Conservation (phyloP, 345 rosid genomes). For the Acer saccharum region DNA sequence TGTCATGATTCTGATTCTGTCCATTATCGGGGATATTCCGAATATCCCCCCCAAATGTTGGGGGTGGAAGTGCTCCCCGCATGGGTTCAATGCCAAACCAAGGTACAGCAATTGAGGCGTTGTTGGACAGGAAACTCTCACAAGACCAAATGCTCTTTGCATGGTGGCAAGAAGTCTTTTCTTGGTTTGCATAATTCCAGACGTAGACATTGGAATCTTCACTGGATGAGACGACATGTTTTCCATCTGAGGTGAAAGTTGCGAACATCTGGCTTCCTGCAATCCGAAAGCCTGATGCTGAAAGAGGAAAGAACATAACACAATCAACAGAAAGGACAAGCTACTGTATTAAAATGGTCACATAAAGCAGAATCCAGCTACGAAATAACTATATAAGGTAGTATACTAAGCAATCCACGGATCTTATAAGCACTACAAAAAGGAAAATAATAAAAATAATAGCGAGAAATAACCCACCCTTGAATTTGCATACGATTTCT, state of each 20-base stretch:
- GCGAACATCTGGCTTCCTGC: slow-evolving; percentile 61
- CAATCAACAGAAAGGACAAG: background rate
- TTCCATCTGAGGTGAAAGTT: slow-evolving; percentile 72
- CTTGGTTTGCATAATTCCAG: slow-evolving; percentile 59
- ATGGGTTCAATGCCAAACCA: slow-evolving; percentile 54
- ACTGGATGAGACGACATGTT: slow-evolving; percentile 64
- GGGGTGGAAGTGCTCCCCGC: slow-evolving; percentile 22
- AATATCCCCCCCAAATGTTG: slow-evolving; percentile 18
- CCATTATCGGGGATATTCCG: background rate
- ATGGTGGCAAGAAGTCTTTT: slow-evolving; percentile 36
- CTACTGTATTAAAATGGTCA: background rate
- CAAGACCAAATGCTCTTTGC: slow-evolving; percentile 47
- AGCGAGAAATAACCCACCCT: slow-evolving; percentile 39
- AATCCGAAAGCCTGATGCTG: slow-evolving; percentile 51
- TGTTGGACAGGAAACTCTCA: slow-evolving; percentile 64
- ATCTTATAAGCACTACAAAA: background rate
- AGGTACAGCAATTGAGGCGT: slow-evolving; percentile 66
- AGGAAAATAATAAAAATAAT: background rate
- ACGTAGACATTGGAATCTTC: slow-evolving; percentile 68
- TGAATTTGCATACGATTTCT: slow-evolving; percentile 62
- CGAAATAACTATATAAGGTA: background rate
- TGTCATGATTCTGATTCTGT: slow-evolving; percentile 12
- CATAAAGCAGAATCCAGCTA: background rate
- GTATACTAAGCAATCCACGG: too few relatives aligned
- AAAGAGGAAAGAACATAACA: slow-evolving; percentile 12